Evolutionary conservation across 768 basidiomycete genomes (phyloP).

Genomic region (Phylloporus rhodoxanthus): DNA sequence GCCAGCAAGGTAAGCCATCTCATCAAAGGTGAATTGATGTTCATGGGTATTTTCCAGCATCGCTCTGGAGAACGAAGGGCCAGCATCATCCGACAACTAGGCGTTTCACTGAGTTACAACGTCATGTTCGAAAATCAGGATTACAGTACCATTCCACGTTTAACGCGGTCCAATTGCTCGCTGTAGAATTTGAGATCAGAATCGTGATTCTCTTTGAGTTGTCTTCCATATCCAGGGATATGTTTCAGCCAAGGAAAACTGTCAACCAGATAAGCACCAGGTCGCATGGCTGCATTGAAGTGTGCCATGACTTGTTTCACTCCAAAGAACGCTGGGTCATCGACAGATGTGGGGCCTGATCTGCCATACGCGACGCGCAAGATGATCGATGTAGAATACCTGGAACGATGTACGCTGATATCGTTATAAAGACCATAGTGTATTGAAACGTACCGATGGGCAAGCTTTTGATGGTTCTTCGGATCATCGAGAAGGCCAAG

Average conservation of each 20-base stretch:
- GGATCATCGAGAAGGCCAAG: too few species aligned
- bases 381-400: conserved; percentile 28
- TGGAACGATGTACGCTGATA: conserved; percentile 11
- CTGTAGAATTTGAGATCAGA: conserved; percentile 50
- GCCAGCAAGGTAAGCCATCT: conserved; percentile 55
- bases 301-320: conserved; percentile 18
- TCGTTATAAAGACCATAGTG: too few species aligned
- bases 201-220: conserved; percentile 44
- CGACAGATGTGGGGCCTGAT: conserved; percentile 8
- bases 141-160: conserved; percentile 37
- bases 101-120: neutral
- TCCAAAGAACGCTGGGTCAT: conserved; percentile 22
- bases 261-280: conserved; percentile 34
- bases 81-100: conserved; percentile 1
- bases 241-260: conserved; percentile 34
- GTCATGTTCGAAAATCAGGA: neutral
- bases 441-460: conserved; percentile 42
- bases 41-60: conserved; percentile 45
- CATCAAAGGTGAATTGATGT: conserved; percentile 44
- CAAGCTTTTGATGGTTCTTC: conserved; percentile 23
- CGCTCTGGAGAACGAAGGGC: conserved; percentile 44
- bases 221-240: conserved; percentile 54
- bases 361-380: conserved; percentile 26
- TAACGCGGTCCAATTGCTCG: conserved; percentile 40
- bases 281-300: conserved; percentile 27